Evolutionary conservation across 2,329 filamentous ascomycete genomes (phyloP).

Genomic region (Trichoderma atrobrunneum): DNA sequence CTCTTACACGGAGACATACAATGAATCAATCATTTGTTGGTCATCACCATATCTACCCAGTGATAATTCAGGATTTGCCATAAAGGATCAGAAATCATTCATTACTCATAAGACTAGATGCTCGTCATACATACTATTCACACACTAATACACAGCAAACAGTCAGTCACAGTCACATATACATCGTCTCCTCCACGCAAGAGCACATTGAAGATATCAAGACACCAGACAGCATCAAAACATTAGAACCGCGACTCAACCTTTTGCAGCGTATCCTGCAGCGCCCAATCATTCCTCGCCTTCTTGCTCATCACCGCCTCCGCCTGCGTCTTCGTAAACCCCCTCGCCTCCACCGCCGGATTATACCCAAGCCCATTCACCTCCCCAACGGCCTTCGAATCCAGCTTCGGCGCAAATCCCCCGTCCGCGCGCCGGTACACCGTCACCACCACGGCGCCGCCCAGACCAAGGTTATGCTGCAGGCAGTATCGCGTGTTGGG

Average conservation of each 20-base stretch:
- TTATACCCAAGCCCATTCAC: slow-evolving; percentile 79
- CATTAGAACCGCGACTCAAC: slow-evolving; percentile 38
- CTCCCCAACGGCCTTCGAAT: slow-evolving; percentile 62
- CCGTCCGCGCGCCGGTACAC: slow-evolving; percentile 86
- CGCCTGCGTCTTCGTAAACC: slow-evolving; percentile 78
- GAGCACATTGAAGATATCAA: not conserved
- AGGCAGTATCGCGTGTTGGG: slow-evolving; percentile 68
- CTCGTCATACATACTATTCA: not conserved
- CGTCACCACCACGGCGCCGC: slow-evolving; percentile 85
- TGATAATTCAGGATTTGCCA: not conserved
- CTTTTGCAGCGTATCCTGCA: slow-evolving; percentile 59
- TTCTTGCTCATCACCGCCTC: slow-evolving; percentile 67
- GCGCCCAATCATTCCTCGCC: slow-evolving; percentile 66
- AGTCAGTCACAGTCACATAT: not conserved
- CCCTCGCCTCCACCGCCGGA: slow-evolving; percentile 83
- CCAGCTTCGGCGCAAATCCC: slow-evolving; percentile 56
- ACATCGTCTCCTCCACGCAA: not conserved
- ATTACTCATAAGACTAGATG: not conserved
- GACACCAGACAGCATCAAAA: not conserved
- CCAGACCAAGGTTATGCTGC: slow-evolving; percentile 91
- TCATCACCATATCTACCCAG: not conserved
- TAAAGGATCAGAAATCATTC: not conserved
- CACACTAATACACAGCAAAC: not conserved
- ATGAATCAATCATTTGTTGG: not conserved
- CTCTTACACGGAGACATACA: not conserved